These are phyloP conservation scores for Pterula multifida DNA, from an alignment of 1,284 basidiomycete genomes.

Conservation along the genomic window DNA sequence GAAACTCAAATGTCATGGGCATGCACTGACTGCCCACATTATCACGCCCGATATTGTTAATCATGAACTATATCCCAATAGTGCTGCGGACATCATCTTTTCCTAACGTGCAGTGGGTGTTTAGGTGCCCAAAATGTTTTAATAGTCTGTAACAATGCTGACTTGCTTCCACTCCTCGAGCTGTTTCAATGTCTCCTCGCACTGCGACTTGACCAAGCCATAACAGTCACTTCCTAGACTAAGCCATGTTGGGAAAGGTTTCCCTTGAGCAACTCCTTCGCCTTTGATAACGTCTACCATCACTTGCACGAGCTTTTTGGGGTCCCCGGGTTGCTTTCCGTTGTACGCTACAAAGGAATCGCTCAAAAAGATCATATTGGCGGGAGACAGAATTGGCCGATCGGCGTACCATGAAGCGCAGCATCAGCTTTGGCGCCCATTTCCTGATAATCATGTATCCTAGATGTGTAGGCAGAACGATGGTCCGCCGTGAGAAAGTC, in stretches of 20 bases:
- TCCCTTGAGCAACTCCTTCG: conserved; percentile 17
- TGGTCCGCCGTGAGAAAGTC: conserved; percentile 21
- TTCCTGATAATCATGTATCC: conserved; percentile 25
- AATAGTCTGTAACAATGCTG: conserved; percentile 10
- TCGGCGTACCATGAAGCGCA: too few species aligned
- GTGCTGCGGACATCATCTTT: too few species aligned
- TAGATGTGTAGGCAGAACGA: conserved; percentile 17
- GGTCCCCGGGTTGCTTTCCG: conserved; percentile 22
- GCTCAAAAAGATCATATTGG: too few species aligned
- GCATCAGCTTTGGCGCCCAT: background rate
- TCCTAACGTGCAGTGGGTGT: too few species aligned
- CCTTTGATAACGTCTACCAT: conserved; percentile 20
- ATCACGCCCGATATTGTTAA: too few species aligned
- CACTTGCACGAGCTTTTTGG: conserved; percentile 16
- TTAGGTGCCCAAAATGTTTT: background rate
- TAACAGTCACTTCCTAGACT: conserved; percentile 18
- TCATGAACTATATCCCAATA: too few species aligned
- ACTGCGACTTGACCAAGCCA: conserved; percentile 10
- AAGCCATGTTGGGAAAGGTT: conserved; percentile 13
- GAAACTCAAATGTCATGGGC: too few species aligned
- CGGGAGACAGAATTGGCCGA: too few species aligned
- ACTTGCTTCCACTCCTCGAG: conserved; percentile 19
- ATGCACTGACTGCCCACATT: too few species aligned
- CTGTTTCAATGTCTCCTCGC: conserved; percentile 9
- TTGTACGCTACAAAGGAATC: conserved; percentile 9